These are phyloP conservation scores for Talaromyces proteolyticus DNA, from an alignment of 495 filamentous ascomycete species.

Conservation along the genomic window DNA sequence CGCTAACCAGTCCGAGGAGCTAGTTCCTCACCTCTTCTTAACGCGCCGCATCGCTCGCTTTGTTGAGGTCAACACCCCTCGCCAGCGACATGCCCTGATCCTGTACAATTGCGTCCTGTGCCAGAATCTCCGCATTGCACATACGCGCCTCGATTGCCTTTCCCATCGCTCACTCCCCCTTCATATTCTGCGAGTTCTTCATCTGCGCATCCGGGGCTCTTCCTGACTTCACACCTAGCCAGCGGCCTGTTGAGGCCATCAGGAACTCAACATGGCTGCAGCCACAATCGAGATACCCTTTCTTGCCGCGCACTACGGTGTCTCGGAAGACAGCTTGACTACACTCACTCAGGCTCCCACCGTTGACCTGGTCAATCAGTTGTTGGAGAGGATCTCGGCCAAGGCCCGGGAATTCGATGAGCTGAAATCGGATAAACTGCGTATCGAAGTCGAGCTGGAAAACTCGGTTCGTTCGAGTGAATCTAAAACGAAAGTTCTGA, in stretches of 20 bases:
- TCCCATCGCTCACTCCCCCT: background rate
- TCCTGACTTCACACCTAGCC: background rate
- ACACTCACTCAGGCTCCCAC: slow-evolving; percentile 68
- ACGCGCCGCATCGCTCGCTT: slow-evolving; percentile 5
- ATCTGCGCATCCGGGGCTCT: background rate
- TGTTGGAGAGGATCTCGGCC: slow-evolving; percentile 60
- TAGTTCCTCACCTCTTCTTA: background rate
- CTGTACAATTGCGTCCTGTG: slow-evolving; percentile 1
- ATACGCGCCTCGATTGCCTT: slow-evolving; percentile 9
- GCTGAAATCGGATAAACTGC: slow-evolving; percentile 75
- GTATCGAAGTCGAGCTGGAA: slow-evolving; percentile 87
- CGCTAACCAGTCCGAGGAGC: background rate
- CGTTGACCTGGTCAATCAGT: slow-evolving; percentile 61
- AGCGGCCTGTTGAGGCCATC: slow-evolving; percentile 8
- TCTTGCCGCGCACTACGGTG: slow-evolving; percentile 65
- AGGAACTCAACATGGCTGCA: slow-evolving; percentile 56
- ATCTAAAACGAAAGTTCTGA: slow-evolving; percentile 72
- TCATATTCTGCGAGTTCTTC: background rate
- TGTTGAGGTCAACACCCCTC: background rate
- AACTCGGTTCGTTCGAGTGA: slow-evolving; percentile 77
- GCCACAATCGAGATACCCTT: slow-evolving; percentile 69
- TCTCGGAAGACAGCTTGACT: slow-evolving; percentile 62
- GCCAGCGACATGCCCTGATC: background rate
- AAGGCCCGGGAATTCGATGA: slow-evolving; percentile 79
- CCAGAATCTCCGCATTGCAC: slow-evolving; percentile 12